Evolutionary conservation across 306 rosid species (phyloP).

Genomic region (Begonia peltatifolia): DNA sequence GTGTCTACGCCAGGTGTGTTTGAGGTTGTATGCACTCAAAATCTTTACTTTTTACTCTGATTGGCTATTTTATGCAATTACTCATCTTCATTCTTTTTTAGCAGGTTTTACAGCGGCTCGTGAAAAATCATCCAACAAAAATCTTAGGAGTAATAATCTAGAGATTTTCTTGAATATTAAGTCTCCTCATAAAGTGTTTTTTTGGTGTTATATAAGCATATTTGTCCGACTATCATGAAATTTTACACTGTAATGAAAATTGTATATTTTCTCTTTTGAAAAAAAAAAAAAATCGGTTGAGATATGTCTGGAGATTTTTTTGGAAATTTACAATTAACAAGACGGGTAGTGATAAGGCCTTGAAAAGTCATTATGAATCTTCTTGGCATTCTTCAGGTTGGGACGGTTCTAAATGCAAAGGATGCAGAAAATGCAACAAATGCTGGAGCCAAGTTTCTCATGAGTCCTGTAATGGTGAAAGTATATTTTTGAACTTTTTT

Average conservation of each 20-base stretch:
- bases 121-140: slow-evolving; percentile 53
- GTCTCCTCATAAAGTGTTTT: too few relatives aligned
- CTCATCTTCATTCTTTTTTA: slow-evolving; percentile 9
- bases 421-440: slow-evolving; percentile 60
- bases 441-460: slow-evolving; percentile 80
- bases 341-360: too few relatives aligned
- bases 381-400: slow-evolving; percentile 38
- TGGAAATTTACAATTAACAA: slow-evolving; percentile 9
- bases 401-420: slow-evolving; percentile 67
- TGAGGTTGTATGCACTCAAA: slow-evolving; percentile 44
- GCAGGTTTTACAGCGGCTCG: slow-evolving; percentile 64
- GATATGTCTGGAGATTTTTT: slow-evolving; percentile 2
- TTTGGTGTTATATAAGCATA: too few relatives aligned
- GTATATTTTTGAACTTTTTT: slow-evolving; percentile 8
- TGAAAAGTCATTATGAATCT: too few relatives aligned
- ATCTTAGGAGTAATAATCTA: slow-evolving; percentile 44
- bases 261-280: too few relatives aligned
- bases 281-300: too few relatives aligned
- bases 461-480: slow-evolving; percentile 83
- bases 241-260: too few relatives aligned
- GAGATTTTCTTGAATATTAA: too few relatives aligned
- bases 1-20: slow-evolving; percentile 80
- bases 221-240: too few relatives aligned
- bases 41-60: slow-evolving; percentile 4
- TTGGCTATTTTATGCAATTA: slow-evolving; percentile 12